A percentile compares a stretch with the other conserved stretches of the same genome.
These are phyloP conservation scores for Ascochyta viciae-villosae DNA, from an alignment of 2,329 filamentous ascomycete species.

Conservation along the genomic window DNA sequence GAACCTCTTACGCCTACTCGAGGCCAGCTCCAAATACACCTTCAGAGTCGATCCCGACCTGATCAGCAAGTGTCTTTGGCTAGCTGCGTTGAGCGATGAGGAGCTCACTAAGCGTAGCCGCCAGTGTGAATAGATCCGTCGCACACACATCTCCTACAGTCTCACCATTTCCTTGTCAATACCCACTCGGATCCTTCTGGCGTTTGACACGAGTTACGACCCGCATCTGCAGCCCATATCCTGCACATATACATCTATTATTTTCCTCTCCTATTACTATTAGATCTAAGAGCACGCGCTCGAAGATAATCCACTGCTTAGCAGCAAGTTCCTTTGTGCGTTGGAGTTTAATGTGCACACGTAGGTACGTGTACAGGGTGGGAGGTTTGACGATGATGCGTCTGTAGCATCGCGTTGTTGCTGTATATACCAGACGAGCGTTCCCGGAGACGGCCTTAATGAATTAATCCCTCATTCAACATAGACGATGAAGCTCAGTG, in stretches of 20 bases:
- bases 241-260: constrained; percentile 22
- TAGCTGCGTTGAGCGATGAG: constrained; percentile 77
- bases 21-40: constrained; percentile 76
- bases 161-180: constrained; percentile 29
- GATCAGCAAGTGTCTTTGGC: constrained; percentile 84
- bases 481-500: not conserved
- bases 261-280: constrained; percentile 2
- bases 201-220: constrained; percentile 39
- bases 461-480: constrained; percentile 1
- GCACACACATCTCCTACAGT: constrained; percentile 15
- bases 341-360: not conserved
- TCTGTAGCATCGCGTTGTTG: constrained; percentile 9
- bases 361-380: constrained; percentile 1
- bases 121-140: constrained; percentile 35
- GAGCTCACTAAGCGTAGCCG: constrained; percentile 63
- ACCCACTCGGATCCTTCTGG: constrained; percentile 21
- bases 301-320: constrained; percentile 16
- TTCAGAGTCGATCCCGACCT: constrained; percentile 79
- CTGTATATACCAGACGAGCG: constrained; percentile 8
- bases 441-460: constrained; percentile 10
- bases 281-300: constrained; percentile 45
- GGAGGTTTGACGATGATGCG: not conserved
- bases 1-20: constrained; percentile 77
- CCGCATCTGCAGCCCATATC: constrained; percentile 23
- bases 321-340: constrained; percentile 5